A percentile compares a stretch with the other conserved stretches of the same genome.
Evolutionary conservation across 331 rosid species (phyloP).

Genomic region (Phaseolus coccineus): DNA sequence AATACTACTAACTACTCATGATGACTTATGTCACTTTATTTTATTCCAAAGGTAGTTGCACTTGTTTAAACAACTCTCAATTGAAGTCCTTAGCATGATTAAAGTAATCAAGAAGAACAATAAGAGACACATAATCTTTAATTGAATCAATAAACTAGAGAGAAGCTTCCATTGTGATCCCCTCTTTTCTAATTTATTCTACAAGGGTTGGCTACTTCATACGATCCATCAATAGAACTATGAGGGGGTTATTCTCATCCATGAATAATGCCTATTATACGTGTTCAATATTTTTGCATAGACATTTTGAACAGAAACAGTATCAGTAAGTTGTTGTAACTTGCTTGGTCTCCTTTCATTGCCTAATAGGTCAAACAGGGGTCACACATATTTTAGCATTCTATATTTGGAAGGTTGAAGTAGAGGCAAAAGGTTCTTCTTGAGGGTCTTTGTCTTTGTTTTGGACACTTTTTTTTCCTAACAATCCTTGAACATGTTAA

Average conservation of each 20-base stretch:
- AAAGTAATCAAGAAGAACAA: constrained; percentile 2
- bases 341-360: constrained; percentile 2
- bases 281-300: not conserved
- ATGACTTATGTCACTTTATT: constrained; percentile 13
- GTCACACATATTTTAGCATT: constrained; percentile 15
- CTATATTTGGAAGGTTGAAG: constrained; percentile 16
- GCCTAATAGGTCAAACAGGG: constrained; percentile 1
- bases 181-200: not conserved
- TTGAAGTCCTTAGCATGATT: not conserved
- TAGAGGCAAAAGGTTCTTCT: not conserved
- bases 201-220: not conserved
- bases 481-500: not conserved
- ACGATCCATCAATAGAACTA: not conserved
- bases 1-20: not conserved
- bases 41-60: constrained; percentile 13
- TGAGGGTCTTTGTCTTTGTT: not conserved
- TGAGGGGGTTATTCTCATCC: not conserved
- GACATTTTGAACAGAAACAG: constrained; percentile 13
- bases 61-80: constrained; percentile 16
- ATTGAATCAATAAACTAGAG: not conserved
- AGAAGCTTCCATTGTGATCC: not conserved
- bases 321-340: not conserved
- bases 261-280: not conserved
- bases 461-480: not conserved
- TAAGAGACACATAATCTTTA: not conserved